Evolutionary conservation across 164 flowering plant genomes (phyloP).

Genomic region (Buxus sempervirens): DNA sequence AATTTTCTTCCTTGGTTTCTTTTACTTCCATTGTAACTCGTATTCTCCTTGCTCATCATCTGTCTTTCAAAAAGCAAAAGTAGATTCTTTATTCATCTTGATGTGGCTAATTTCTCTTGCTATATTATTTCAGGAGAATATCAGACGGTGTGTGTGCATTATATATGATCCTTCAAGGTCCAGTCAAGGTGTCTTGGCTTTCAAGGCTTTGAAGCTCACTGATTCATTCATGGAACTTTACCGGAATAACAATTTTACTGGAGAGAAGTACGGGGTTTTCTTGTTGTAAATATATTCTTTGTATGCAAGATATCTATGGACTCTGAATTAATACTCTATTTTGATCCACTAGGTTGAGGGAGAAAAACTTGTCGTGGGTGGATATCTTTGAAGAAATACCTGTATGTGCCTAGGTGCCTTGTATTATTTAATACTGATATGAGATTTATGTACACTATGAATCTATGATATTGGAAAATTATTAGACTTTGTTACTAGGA

Average conservation of each 20-base stretch:
- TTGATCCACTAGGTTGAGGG: slow-evolving; percentile 71
- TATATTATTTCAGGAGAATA: slow-evolving; percentile 70
- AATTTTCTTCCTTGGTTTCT: too few relatives aligned
- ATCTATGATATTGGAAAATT: background rate
- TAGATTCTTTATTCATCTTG: too few relatives aligned
- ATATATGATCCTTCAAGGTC: slow-evolving; percentile 92
- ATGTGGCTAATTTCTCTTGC: background rate
- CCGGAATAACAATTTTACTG: slow-evolving; percentile 75
- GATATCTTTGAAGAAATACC: slow-evolving; percentile 99
- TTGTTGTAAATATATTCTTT: background rate
- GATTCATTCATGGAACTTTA: slow-evolving; percentile 97
- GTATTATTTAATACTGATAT: background rate
- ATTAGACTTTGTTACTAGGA: background rate
- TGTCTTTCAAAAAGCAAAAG: too few relatives aligned
- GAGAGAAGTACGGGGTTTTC: slow-evolving; percentile 72
- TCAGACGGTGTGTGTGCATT: slow-evolving; percentile 92
- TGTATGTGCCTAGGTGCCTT: slow-evolving; percentile 44
- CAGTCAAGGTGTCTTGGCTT: slow-evolving; percentile 85
- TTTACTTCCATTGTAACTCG: too few relatives aligned
- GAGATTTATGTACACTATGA: background rate
- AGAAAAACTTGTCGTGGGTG: slow-evolving; percentile 91
- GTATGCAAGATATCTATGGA: background rate
- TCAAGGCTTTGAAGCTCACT: slow-evolving; percentile 95
- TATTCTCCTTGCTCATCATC: too few relatives aligned
- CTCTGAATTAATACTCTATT: slow-evolving; percentile 8